These are phyloP conservation scores for Crithidia fasciculata DNA, from an alignment of 208 protist genomes.

Conservation along the genomic window DNA sequence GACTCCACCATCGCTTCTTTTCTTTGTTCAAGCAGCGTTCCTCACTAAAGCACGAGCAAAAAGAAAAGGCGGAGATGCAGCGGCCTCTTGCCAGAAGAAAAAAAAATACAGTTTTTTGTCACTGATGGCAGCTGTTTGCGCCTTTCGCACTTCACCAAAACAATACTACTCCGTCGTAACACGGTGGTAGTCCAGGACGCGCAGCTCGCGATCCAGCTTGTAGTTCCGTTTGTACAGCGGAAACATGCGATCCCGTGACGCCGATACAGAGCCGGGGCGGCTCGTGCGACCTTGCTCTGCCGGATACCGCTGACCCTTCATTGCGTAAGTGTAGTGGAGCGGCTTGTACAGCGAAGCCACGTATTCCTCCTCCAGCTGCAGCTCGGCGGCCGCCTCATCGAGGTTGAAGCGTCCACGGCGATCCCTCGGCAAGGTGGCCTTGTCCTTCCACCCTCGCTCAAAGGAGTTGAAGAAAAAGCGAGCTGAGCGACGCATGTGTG, in stretches of 20 bases:
- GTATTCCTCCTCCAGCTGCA: constrained; percentile 80
- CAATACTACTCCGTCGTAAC: constrained; percentile 69
- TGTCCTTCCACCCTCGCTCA: constrained; percentile 62
- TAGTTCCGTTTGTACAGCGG: constrained; percentile 74
- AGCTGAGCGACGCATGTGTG: constrained; percentile 21
- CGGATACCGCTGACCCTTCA: constrained; percentile 85
- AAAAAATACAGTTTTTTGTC: too few relatives aligned
- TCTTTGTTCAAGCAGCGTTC: too few relatives aligned
- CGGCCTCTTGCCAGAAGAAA: too few relatives aligned
- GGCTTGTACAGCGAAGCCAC: constrained; percentile 83
- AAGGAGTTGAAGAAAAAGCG: constrained; percentile 42
- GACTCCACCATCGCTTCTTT: too few relatives aligned
- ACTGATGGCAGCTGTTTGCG: too few relatives aligned
- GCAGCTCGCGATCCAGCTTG: constrained; percentile 61
- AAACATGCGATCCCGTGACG: constrained; percentile 76
- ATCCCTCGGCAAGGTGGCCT: constrained; percentile 60
- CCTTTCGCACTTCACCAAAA: not conserved
- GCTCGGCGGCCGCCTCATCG: constrained; percentile 76
- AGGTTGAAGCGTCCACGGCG: constrained; percentile 85
- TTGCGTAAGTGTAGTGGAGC: constrained; percentile 76
- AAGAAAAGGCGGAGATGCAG: too few relatives aligned
- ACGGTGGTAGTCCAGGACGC: constrained; percentile 50
- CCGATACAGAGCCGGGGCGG: constrained; percentile 64
- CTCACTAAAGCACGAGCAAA: too few relatives aligned
- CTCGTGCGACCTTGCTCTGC: constrained; percentile 78